A percentile compares a stretch with the other conserved stretches of the same genome.
phyloP scores from a whole-genome alignment of 1,284 basidiomycete species.

The Retiboletus flavoniger region DNA sequence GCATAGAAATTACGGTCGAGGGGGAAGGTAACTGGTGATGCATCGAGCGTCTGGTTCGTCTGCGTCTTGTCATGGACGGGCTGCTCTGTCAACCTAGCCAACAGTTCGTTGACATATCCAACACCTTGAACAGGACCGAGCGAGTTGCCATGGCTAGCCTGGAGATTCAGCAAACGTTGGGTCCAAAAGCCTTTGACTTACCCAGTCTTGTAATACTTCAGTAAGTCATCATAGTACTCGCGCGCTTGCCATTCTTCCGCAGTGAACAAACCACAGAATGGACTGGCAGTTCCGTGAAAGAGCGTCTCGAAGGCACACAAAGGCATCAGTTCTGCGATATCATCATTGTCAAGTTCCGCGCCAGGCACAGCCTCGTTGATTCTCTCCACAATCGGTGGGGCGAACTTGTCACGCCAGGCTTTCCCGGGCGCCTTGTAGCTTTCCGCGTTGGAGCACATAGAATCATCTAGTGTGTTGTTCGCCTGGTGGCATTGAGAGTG shows the following conservation, averaged over 20 bases:
- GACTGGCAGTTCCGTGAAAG: constrained; percentile 53
- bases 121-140: constrained; percentile 76
- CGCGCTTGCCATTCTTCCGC: constrained; percentile 58
- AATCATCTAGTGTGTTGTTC: constrained; percentile 76
- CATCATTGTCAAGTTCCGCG: constrained; percentile 55
- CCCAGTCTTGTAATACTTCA: constrained; percentile 77
- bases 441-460: constrained; percentile 63
- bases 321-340: constrained; percentile 64
- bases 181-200: constrained; percentile 29
- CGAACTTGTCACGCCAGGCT: constrained; percentile 57
- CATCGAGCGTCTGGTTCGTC: constrained; percentile 77
- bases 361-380: constrained; percentile 64
- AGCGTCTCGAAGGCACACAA: constrained; percentile 80
- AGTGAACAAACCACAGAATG: constrained; percentile 72
- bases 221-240: constrained; percentile 71
- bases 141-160: constrained; percentile 56
- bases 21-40: constrained; percentile 68
- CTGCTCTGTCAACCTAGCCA: constrained; percentile 71
- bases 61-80: constrained; percentile 70
- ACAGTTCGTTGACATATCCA: constrained; percentile 82
- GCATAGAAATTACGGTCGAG: constrained; percentile 62
- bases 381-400: constrained; percentile 55
- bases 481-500: constrained; percentile 31
- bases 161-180: neutral
- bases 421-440: constrained; percentile 43